A percentile compares a stretch with the other conserved stretches of the same genome.
Conservation (phyloP, 164 flowering plant genomes). For the Aristolochia californica region DNA sequence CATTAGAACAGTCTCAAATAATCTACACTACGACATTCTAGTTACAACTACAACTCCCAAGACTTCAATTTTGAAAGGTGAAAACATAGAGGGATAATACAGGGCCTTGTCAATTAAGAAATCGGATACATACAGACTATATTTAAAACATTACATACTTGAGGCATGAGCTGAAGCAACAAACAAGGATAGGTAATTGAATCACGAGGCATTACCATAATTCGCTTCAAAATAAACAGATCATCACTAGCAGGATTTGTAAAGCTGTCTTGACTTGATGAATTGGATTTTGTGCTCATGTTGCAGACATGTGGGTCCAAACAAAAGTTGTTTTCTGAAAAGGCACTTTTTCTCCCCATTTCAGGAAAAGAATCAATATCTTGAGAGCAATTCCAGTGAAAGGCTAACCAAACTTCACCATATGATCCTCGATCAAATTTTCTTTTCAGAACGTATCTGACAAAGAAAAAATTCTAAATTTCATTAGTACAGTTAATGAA, state of each 20-base stretch:
- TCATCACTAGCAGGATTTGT: conserved; percentile 21
- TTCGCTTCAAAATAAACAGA: conserved; percentile 82
- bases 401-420: conserved; percentile 99
- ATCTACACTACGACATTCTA: too few relatives aligned
- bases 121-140: too few relatives aligned
- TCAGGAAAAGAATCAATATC: conserved; percentile 20
- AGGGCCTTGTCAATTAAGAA: too few relatives aligned
- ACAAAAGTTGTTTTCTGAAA: conserved; percentile 9
- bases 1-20: too few relatives aligned
- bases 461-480: neutral
- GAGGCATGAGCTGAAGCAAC: too few relatives aligned
- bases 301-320: conserved; percentile 14
- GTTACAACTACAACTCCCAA: too few relatives aligned
- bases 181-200: too few relatives aligned
- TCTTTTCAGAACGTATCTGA: conserved; percentile 69
- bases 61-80: too few relatives aligned
- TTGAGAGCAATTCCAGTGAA: conserved; percentile 67
- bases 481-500: too few relatives aligned
- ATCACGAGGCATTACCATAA: conserved; percentile 45
- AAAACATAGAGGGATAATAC: too few relatives aligned
- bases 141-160: too few relatives aligned
- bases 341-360: conserved; percentile 16
- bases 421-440: conserved; percentile 87
- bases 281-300: conserved; percentile 12
- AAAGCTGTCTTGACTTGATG: conserved; percentile 21